Percentiles rank a stretch among this genome's conserved stretches.
Evolutionary conservation across 257 asterid genomes (phyloP).

Genomic region (Ilex aquifolium): DNA sequence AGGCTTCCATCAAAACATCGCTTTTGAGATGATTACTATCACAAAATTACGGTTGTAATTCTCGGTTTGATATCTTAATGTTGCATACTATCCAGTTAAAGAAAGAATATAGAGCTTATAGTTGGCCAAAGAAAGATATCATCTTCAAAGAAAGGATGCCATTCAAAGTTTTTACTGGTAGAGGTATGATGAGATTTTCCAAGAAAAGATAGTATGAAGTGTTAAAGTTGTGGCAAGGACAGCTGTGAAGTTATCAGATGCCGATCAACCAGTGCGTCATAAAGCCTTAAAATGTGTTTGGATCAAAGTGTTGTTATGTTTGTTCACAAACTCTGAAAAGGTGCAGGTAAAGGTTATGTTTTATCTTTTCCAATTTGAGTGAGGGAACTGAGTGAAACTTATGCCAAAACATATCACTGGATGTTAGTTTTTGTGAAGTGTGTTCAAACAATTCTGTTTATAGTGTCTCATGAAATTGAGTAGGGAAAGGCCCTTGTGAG

Average conservation of each 20-base stretch:
- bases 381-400: constrained; percentile 12
- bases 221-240: constrained; percentile 51
- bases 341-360: constrained; percentile 79
- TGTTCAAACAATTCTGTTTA: neutral
- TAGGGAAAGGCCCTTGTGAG: neutral
- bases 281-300: constrained; percentile 62
- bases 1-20: constrained; percentile 12
- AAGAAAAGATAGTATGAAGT: constrained; percentile 37
- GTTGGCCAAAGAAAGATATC: constrained; percentile 83
- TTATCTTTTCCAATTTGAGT: constrained; percentile 37
- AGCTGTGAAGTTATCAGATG: constrained; percentile 56
- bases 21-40: constrained; percentile 26
- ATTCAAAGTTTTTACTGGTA: constrained; percentile 60
- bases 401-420: constrained; percentile 6
- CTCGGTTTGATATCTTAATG: constrained; percentile 47
- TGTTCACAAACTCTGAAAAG: constrained; percentile 51
- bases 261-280: constrained; percentile 64
- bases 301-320: constrained; percentile 54
- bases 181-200: constrained; percentile 60
- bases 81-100: constrained; percentile 83
- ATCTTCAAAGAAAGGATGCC: constrained; percentile 76
- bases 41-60: constrained; percentile 21
- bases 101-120: constrained; percentile 78
- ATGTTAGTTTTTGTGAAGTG: neutral
- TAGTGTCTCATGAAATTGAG: neutral